Evolutionary conservation across 1,284 basidiomycete genomes (phyloP), one percentile per base, ranked within the genome.

Genomic region (Ustilago trichophora): DNA sequence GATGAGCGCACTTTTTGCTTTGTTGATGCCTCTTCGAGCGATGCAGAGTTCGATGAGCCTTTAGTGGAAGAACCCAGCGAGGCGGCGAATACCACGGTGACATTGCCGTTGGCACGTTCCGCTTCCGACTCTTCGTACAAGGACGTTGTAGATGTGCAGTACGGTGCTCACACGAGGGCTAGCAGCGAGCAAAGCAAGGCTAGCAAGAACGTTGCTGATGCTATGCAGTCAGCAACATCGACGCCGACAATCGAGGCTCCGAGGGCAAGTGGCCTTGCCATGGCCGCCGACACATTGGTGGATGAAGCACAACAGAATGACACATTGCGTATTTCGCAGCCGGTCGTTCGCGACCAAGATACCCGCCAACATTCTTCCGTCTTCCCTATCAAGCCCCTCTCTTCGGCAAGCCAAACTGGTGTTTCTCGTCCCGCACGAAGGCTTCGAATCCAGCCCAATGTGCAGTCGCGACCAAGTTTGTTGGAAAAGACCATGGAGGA

Each of bases 1-100:
- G 66, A 69, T 31, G 51, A 51, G 13, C 55, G 66, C 15, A 69
- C 66, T 3, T 69, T 69, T 25, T 40, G 51, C 42, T 69, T 69
- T 22, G 36, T 69, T 24, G 56, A 69, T 18, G 21, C 44, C n/a
- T 25, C 27, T 1, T 31, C 25, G 12, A 69, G 51, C 49, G 55
- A 48, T 6, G 26, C 29, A 6, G 56, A 55, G 3, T 32, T 44
- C 16, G 52, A 57, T n/a, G 25, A 26, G 3, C 15, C 16, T 2
- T 18, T 49, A 2, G 37, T 19, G 12, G 42, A 57, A 22, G 50
- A 57, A 22, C 44, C 53, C 3, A 18, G 47, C 11, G 27, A 12
- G 18, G 33, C n/a, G 3, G 40, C 32, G n/a, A 35, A 38, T 33
- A 16, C 40, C 2, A 52, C 27, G 6, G 9, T 38, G 32, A 25